phyloP scores from a whole-genome alignment of 2,329 filamentous ascomycete genomes.

The Colletotrichum orchidophilum region DNA sequence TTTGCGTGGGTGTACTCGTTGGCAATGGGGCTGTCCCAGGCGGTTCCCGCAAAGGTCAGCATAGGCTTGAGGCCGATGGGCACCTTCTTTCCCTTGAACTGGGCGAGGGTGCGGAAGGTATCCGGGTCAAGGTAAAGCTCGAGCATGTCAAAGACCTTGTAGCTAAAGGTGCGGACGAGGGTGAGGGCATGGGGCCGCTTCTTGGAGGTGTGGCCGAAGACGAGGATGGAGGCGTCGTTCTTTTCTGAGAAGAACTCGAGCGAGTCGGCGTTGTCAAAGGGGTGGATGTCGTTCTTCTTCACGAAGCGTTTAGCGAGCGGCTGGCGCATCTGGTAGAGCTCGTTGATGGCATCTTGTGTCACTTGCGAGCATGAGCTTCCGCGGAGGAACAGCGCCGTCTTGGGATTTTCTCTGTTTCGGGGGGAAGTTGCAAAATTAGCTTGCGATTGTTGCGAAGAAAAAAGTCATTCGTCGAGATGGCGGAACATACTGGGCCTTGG shows the following conservation, averaged over 20 bases:
- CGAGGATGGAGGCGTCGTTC: conserved; percentile 88
- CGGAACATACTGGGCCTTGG: conserved; percentile 69
- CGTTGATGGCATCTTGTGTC: conserved; percentile 83
- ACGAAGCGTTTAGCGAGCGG: conserved; percentile 89
- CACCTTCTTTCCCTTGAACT: conserved; percentile 81
- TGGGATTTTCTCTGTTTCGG: conserved; percentile 75
- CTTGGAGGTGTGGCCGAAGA: conserved; percentile 88
- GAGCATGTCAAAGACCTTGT: conserved; percentile 93
- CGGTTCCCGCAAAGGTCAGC: conserved; percentile 88
- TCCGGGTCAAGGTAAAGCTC: conserved; percentile 86
- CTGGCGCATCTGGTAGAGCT: conserved; percentile 85
- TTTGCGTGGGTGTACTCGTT: conserved; percentile 88
- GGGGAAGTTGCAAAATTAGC: background rate
- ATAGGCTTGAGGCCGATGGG: conserved; percentile 88
- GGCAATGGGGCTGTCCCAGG: conserved; percentile 83
- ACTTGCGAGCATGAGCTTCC: conserved; percentile 87
- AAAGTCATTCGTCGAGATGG: background rate
- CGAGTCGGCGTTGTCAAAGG: conserved; percentile 88
- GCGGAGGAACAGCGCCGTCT: conserved; percentile 88
- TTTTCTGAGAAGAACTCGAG: conserved; percentile 97
- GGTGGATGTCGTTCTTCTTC: conserved; percentile 96
- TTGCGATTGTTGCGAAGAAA: background rate
- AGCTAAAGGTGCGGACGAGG: conserved; percentile 81
- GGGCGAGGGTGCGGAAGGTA: conserved; percentile 73
- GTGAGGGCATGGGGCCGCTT: conserved; percentile 95